Base-by-base conservation (phyloP, 2,329 filamentous ascomycete species). In the Geoglossum cookeanum region DNA sequence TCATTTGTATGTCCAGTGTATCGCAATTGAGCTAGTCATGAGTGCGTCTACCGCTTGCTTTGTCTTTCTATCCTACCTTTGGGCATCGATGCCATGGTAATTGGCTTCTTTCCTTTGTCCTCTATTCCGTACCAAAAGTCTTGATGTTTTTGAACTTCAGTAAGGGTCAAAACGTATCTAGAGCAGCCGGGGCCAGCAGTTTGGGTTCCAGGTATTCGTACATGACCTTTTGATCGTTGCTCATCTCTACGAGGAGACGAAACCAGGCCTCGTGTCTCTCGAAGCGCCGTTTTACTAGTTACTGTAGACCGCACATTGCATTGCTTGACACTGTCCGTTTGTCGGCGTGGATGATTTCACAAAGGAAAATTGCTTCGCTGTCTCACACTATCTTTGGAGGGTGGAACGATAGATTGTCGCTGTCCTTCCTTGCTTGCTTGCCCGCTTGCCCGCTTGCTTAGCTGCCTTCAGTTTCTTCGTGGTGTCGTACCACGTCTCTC, bases 231-330 rank as follows among this genome's bases (percentile, higher is more conserved):
- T 53, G 33, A 35, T 53, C 33, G 49, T 27, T 53, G 15, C 33
- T 53, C 49, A 53, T 53, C 49, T 53, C 49, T 37, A 53, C 32
- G 49, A 53, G 49, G 22, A 53, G 29, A 17, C 49, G 49, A 53
- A 52, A 53, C 37, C n/a, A 53, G 49, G 49, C 49, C 33, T 35
- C 22, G 49, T 30, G 30, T 37, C 33, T 53, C 49, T 53, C 15
- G 17, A 35, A 45, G 42, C 42, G 49, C 49, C 49, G 30, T 53
- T 53, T 33, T 32, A 37, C 30, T 51, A 53, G 32, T 53, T 35
- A 53, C 30, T 53, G 49, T 53, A 53, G 49, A 53, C 37, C 15
- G 30, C 49, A 27, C 30, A n/a, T 53, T 53, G 49, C 49, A 53
- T 53, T 53, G 30, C 49, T 53, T 17, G 49, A 33, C 30, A 33